Conservation (phyloP, 2,329 filamentous ascomycete genomes). For the Zelopaecilomyces penicillatus region DNA sequence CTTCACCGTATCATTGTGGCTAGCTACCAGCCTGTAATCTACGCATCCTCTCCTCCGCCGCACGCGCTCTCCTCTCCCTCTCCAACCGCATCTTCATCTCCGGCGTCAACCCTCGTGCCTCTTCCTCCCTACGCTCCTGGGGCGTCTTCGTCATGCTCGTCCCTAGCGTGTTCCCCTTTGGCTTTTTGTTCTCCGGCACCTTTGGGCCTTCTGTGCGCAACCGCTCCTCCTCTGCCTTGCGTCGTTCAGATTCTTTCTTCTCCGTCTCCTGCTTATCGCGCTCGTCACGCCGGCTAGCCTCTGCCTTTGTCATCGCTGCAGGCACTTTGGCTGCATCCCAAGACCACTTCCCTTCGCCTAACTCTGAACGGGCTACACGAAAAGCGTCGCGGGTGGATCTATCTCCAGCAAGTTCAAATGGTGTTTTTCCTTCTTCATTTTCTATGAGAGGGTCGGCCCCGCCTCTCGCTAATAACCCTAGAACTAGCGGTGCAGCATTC, state of each 20-base stretch:
- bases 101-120: conserved; percentile 73
- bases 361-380: conserved; percentile 72
- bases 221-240: conserved; percentile 66
- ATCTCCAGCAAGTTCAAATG: conserved; percentile 84
- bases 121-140: conserved; percentile 74
- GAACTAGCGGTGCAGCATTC: conserved; percentile 69
- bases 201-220: conserved; percentile 58
- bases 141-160: conserved; percentile 60
- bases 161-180: conserved; percentile 42
- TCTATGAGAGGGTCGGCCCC: conserved; percentile 62
- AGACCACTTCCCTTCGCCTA: conserved; percentile 68
- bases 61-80: conserved; percentile 79
- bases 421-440: conserved; percentile 70
- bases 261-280: conserved; percentile 63
- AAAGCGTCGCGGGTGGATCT: conserved; percentile 83
- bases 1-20: background rate
- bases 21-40: conserved; percentile 37
- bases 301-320: conserved; percentile 57
- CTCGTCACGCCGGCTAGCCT: conserved; percentile 61
- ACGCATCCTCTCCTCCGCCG: conserved; percentile 80
- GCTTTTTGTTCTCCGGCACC: conserved; percentile 39
- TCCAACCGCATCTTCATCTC: conserved; percentile 82
- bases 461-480: conserved; percentile 66
- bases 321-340: conserved; percentile 75
- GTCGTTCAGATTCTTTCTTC: conserved; percentile 59